Conservation (phyloP, 164 flowering plant species). For the Stephania japonica region DNA sequence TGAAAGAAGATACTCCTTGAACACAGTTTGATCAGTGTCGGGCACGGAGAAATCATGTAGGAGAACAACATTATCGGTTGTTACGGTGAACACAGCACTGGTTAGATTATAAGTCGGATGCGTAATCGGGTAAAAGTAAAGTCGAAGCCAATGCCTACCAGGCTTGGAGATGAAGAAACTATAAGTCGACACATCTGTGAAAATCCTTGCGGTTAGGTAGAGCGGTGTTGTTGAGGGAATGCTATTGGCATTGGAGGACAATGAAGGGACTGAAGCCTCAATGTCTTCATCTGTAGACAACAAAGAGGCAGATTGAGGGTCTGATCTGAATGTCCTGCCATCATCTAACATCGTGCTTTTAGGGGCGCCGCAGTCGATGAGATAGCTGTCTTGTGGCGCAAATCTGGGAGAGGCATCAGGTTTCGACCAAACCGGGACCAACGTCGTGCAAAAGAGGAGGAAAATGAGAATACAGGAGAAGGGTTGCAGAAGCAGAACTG, state of each 20-base stretch:
- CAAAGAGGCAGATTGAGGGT: constrained; percentile 37
- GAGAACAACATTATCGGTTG: constrained; percentile 45
- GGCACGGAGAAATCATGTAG: constrained; percentile 54
- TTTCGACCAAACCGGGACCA: neutral
- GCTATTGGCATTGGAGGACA: constrained; percentile 12
- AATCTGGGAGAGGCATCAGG: constrained; percentile 7
- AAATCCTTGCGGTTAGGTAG: constrained; percentile 50
- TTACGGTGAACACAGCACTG: constrained; percentile 50
- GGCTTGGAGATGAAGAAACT: constrained; percentile 42
- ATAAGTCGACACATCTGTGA: constrained; percentile 38
- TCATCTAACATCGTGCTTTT: constrained; percentile 41
- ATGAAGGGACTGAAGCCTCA: constrained; percentile 25
- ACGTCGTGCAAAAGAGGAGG: constrained; percentile 8
- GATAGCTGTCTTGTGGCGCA: constrained; percentile 43
- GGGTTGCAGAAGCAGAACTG: constrained; percentile 10
- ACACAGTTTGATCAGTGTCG: constrained; percentile 19
- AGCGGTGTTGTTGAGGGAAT: constrained; percentile 28
- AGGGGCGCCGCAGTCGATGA: constrained; percentile 61
- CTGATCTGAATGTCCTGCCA: constrained; percentile 68
- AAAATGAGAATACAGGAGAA: constrained; percentile 17
- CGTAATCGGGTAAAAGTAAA: constrained; percentile 62
- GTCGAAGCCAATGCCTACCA: constrained; percentile 65
- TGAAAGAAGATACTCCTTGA: constrained; percentile 67
- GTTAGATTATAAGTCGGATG: constrained; percentile 42
- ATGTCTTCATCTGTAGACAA: constrained; percentile 51